phyloP scores from a whole-genome alignment of 352 stramenopile species.

The Elongisporangium prolatum region DNA sequence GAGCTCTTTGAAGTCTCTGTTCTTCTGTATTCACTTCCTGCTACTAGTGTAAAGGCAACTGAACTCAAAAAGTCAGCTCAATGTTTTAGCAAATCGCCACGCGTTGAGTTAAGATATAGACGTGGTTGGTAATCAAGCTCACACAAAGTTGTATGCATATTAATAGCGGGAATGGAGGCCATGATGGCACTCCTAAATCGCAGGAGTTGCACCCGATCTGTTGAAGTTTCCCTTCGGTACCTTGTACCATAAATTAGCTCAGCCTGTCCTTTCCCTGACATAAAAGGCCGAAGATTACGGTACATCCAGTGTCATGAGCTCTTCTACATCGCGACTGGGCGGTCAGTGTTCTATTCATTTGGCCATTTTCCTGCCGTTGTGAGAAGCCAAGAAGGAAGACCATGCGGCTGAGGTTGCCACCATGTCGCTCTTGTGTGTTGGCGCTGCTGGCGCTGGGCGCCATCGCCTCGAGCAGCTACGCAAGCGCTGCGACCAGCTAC shows the following conservation, averaged over 20 bases:
- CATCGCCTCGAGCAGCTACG: neutral
- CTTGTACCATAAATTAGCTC: neutral
- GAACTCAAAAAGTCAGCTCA: too few relatives aligned
- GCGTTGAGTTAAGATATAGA: too few relatives aligned
- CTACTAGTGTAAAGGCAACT: too few relatives aligned
- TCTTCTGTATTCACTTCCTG: too few relatives aligned
- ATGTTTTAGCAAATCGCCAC: too few relatives aligned
- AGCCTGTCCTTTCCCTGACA: neutral
- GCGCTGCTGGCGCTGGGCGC: neutral
- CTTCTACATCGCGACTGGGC: neutral
- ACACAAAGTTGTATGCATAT: too few relatives aligned
- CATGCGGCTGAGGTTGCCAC: neutral
- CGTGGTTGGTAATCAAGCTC: too few relatives aligned
- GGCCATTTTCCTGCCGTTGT: neutral
- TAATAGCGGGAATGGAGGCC: too few relatives aligned
- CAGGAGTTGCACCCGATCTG: neutral
- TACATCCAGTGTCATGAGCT: neutral
- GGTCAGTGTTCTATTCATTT: neutral
- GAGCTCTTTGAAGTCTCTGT: too few relatives aligned
- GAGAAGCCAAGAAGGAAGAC: neutral
- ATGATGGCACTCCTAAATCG: too few relatives aligned
- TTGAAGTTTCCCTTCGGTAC: neutral
- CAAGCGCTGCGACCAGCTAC: neutral
- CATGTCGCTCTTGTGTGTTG: neutral
- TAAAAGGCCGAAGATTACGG: neutral